phyloP scores from a whole-genome alignment of 176 grass and related monocot species.

The Bonia amplexicaulis region DNA sequence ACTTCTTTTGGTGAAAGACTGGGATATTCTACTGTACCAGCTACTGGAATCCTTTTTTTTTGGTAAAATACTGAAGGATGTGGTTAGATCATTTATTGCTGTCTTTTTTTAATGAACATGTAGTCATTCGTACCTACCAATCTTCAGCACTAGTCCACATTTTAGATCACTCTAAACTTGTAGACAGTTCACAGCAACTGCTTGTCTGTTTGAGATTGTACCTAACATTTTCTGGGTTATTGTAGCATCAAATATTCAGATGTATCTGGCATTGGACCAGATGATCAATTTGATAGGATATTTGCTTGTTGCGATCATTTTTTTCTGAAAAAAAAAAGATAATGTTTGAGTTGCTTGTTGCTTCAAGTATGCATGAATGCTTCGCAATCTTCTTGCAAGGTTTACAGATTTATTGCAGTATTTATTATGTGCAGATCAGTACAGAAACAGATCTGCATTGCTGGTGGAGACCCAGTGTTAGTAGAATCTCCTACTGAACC shows the following conservation, averaged over 20 bases:
- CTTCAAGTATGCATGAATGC: background rate
- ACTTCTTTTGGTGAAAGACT: background rate
- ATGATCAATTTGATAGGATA: background rate
- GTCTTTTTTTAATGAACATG: background rate
- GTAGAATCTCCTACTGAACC: conserved; percentile 95
- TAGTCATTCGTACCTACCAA: background rate
- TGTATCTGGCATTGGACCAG: background rate
- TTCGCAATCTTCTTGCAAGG: background rate
- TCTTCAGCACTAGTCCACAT: background rate
- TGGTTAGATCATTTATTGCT: background rate
- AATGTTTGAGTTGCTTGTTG: background rate
- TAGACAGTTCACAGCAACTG: background rate
- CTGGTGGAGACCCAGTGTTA: conserved; percentile 64
- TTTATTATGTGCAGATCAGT: conserved; percentile 50
- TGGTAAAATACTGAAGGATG: background rate
- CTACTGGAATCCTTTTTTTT: background rate
- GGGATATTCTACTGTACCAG: background rate
- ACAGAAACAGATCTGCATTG: conserved; percentile 54
- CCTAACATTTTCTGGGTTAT: background rate
- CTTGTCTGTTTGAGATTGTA: background rate
- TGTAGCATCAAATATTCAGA: background rate
- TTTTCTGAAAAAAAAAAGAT: background rate
- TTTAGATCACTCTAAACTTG: background rate
- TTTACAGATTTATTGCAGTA: background rate
- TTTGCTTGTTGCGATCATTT: background rate